Evolutionary conservation across 225 moss, liverwort and hornwort genomes (phyloP).

Genomic region (Straminergon stramineum): DNA sequence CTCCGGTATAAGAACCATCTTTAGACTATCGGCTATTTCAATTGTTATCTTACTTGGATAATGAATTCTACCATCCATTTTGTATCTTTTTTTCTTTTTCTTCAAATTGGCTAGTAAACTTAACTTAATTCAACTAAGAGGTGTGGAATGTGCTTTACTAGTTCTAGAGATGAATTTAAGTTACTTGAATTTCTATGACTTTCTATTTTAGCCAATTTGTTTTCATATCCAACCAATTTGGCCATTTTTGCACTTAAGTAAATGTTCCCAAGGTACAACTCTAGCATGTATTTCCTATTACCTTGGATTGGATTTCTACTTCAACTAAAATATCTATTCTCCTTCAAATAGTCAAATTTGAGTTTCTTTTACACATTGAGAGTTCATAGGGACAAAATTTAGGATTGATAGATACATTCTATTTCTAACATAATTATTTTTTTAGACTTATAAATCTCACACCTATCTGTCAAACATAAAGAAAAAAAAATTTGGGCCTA

Average conservation of each 20-base stretch:
- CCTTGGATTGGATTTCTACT: background rate
- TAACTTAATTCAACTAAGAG: too few species aligned
- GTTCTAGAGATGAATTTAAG: background rate
- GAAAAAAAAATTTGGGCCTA: too few species aligned
- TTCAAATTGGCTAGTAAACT: too few species aligned
- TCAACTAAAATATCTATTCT: fast-evolving
- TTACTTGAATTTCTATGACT: background rate
- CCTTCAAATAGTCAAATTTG: fast-evolving
- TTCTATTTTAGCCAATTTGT: background rate
- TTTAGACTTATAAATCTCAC: background rate
- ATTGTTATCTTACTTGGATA: too few species aligned
- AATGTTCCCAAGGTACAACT: background rate
- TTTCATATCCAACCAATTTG: fast-evolving
- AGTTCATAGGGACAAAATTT: background rate
- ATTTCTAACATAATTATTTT: background rate
- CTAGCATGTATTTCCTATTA: background rate
- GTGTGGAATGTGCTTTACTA: too few species aligned
- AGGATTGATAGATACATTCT: background rate
- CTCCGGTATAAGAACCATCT: too few species aligned
- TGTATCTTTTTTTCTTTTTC: too few species aligned
- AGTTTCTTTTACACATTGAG: background rate
- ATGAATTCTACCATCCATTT: too few species aligned
- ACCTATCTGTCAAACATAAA: fast-evolving
- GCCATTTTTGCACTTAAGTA: background rate
- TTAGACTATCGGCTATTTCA: too few species aligned